phyloP scores from a whole-genome alignment of 345 rosid species.

The Citrus australasica region DNA sequence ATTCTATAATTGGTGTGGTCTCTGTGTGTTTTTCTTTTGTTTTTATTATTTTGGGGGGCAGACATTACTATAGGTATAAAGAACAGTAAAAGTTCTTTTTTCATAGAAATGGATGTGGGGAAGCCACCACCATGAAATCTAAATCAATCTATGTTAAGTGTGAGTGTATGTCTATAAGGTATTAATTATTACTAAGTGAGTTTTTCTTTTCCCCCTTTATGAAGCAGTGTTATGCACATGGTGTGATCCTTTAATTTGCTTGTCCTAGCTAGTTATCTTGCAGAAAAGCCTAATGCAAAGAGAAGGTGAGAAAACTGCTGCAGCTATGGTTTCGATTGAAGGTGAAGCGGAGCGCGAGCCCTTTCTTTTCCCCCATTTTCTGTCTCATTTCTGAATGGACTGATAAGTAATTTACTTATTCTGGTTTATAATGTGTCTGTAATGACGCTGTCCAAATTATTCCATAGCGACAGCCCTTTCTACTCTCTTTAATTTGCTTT shows the following conservation, averaged over 20 bases:
- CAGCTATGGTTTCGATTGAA: constrained; percentile 72
- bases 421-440: constrained; percentile 4
- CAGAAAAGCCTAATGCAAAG: constrained; percentile 72
- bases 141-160: neutral
- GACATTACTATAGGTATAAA: neutral
- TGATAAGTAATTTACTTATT: neutral
- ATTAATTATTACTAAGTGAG: neutral
- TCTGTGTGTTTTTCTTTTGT: neutral
- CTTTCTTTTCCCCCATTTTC: neutral
- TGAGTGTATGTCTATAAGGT: neutral
- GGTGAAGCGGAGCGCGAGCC: constrained; percentile 58
- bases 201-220: too few relatives aligned
- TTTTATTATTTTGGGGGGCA: neutral
- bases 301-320: constrained; percentile 61
- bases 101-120: neutral
- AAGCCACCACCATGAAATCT: neutral
- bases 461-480: too few relatives aligned
- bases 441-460: constrained; percentile 10
- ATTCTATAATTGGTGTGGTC: neutral
- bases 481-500: too few relatives aligned
- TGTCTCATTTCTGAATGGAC: neutral
- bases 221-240: neutral
- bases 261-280: constrained; percentile 62
- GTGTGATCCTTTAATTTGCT: neutral
- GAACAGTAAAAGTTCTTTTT: neutral